A percentile compares a stretch with the other conserved stretches of the same genome.
phyloP scores from a whole-genome alignment of 1,139 yeast genomes.

The Arxiozyma bovina region DNA sequence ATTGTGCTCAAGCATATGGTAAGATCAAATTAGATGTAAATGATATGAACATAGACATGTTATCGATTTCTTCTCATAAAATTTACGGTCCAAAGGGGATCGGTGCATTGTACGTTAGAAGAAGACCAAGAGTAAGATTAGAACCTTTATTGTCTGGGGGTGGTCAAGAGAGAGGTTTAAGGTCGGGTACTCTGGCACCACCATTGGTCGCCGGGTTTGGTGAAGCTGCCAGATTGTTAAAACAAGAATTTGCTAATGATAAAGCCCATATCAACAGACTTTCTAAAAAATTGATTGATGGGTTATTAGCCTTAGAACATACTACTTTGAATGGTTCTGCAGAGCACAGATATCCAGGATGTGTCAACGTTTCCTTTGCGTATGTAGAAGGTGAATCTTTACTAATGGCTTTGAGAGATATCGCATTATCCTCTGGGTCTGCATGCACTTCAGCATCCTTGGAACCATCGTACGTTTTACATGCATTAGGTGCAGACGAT shows the following conservation, averaged over 20 bases:
- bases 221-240: conserved; percentile 86
- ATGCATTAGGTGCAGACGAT: conserved; percentile 96
- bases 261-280: conserved; percentile 57
- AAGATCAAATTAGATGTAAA: conserved; percentile 89
- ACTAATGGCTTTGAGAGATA: conserved; percentile 93
- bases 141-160: conserved; percentile 96
- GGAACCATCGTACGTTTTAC: conserved; percentile 94
- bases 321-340: conserved; percentile 84
- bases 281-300: conserved; percentile 62
- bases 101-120: conserved; percentile 90
- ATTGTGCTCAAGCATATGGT: conserved; percentile 96
- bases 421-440: conserved; percentile 94
- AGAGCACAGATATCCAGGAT: conserved; percentile 71
- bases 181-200: conserved; percentile 96
- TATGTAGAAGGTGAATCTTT: conserved; percentile 97
- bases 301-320: conserved; percentile 74
- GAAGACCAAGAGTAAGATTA: conserved; percentile 96
- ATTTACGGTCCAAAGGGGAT: conserved; percentile 97
- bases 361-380: conserved; percentile 94
- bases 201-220: conserved; percentile 95
- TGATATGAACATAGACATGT: conserved; percentile 81
- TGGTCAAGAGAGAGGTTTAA: conserved; percentile 96
- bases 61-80: conserved; percentile 93
- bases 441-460: conserved; percentile 98
- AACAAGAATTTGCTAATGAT: conserved; percentile 67